Conservation (phyloP, 257 asterid genomes). For the Fraxinus anomala region DNA sequence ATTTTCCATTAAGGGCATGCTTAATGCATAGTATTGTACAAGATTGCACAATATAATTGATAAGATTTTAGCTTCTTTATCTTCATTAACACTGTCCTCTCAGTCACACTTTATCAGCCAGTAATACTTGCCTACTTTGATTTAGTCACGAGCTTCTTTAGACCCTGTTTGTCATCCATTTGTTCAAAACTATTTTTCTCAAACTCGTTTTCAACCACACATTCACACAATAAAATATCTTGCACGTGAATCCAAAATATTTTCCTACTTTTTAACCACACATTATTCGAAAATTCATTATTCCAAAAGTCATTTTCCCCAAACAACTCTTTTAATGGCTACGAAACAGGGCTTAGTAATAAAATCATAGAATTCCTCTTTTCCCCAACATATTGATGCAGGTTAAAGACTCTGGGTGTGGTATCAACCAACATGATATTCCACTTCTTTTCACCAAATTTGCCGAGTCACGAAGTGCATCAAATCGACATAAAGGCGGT, state of each 20-base stretch:
- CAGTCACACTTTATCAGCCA: background rate
- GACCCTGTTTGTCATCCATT: too few relatives aligned
- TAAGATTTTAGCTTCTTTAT: background rate
- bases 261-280: too few relatives aligned
- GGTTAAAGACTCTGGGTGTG: slow-evolving; percentile 74
- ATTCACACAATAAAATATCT: too few relatives aligned
- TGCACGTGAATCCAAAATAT: too few relatives aligned
- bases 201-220: too few relatives aligned
- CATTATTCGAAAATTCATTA: too few relatives aligned
- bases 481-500: slow-evolving; percentile 40
- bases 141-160: background rate
- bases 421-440: slow-evolving; percentile 54
- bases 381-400: slow-evolving; percentile 21
- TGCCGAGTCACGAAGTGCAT: slow-evolving; percentile 34
- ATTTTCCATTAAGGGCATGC: background rate
- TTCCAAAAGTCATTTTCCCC: too few relatives aligned
- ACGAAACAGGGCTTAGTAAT: background rate
- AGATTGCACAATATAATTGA: background rate
- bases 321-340: too few relatives aligned
- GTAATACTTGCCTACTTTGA: background rate
- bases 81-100: background rate
- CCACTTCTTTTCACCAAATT: slow-evolving; percentile 64
- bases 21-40: background rate
- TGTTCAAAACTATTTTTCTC: too few relatives aligned
- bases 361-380: background rate